A percentile compares a stretch with the other conserved stretches of the same genome.
These are phyloP conservation scores for Polyporus arcularius DNA, from an alignment of 768 basidiomycete genomes.

Conservation along the genomic window DNA sequence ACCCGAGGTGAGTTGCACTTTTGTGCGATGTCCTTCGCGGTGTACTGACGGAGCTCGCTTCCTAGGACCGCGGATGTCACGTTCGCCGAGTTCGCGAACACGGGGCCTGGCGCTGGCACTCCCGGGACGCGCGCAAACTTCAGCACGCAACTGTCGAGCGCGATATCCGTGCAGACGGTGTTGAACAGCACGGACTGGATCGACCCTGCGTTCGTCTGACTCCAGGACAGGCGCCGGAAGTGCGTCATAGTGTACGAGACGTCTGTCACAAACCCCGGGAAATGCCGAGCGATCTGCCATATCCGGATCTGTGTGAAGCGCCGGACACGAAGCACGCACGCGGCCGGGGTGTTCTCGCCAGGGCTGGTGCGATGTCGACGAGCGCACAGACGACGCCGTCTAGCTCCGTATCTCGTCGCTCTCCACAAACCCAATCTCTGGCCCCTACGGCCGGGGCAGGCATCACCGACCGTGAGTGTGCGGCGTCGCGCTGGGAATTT, in stretches of 20 bases:
- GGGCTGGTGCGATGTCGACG: no score
- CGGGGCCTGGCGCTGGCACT: slow-evolving; percentile 25
- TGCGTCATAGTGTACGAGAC: not conserved
- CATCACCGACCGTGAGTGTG: no score
- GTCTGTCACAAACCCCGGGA: not conserved
- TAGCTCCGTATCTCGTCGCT: no score
- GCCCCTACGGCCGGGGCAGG: no score
- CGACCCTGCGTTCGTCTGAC: slow-evolving; percentile 18
- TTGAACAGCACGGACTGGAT: slow-evolving; percentile 23
- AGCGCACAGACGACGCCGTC: no score
- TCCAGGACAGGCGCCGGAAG: not conserved
- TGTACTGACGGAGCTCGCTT: not conserved
- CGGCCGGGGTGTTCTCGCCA: no score
- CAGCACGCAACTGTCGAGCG: slow-evolving; percentile 24
- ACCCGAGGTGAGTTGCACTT: no score
- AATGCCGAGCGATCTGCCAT: not conserved
- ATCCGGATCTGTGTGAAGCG: no score
- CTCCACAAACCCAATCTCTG: no score
- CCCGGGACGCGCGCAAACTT: slow-evolving; percentile 28
- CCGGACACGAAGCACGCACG: no score
- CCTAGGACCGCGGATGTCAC: slow-evolving; percentile 29
- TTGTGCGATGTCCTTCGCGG: not conserved
- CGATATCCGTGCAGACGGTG: slow-evolving; percentile 22
- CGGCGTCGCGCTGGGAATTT: no score
- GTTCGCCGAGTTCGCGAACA: slow-evolving; percentile 33